A percentile compares a stretch with the other conserved stretches of the same genome.
Conservation (phyloP, 2,329 filamentous ascomycete species). For the Spiromastix sp. region DNA sequence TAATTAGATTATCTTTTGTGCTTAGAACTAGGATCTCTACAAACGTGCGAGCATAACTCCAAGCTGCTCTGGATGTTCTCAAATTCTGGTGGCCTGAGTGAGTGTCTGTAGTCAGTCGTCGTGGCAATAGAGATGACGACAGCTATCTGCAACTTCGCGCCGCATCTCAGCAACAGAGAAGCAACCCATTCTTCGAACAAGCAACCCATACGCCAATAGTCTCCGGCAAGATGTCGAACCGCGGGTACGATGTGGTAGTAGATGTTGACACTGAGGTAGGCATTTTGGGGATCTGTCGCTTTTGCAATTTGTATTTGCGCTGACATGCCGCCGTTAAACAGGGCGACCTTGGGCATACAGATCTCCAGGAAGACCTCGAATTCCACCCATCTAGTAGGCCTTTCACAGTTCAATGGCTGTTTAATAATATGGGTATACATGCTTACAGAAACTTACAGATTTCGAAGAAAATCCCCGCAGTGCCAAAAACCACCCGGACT, state of each 20-base stretch:
- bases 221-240: constrained; percentile 55
- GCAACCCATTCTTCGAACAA: too few relatives aligned
- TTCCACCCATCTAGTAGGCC: constrained; percentile 83
- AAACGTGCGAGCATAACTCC: too few relatives aligned
- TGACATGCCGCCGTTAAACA: constrained; percentile 31
- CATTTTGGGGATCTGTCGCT: not conserved
- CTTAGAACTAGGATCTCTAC: too few relatives aligned
- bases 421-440: too few relatives aligned
- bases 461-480: constrained; percentile 54
- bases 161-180: not conserved
- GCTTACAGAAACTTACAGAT: too few relatives aligned
- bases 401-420: too few relatives aligned
- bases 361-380: constrained; percentile 97
- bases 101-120: too few relatives aligned
- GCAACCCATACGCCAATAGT: constrained; percentile 1
- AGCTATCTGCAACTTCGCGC: too few relatives aligned
- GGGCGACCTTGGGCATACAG: constrained; percentile 96
- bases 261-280: constrained; percentile 90
- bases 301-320: not conserved
- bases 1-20: too few relatives aligned
- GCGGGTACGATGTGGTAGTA: constrained; percentile 95
- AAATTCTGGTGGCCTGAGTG: too few relatives aligned
- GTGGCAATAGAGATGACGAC: constrained; percentile 7
- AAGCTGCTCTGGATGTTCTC: too few relatives aligned
- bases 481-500: constrained; percentile 38